Conservation (phyloP, 305 asterid species). For the Fraxinus latifolia region DNA sequence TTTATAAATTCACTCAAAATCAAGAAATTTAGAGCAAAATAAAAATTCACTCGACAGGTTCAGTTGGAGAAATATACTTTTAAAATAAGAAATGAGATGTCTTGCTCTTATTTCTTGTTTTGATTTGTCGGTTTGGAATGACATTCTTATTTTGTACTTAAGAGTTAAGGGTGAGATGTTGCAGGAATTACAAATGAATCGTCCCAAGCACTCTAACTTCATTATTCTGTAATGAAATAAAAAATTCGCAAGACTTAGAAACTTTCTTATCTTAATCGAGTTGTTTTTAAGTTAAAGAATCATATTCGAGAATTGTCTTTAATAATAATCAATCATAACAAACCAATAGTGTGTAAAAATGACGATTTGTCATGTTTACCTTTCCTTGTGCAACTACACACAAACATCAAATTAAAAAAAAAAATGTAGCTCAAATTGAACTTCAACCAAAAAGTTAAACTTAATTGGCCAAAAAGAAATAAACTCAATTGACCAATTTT, state of each 20-base stretch:
- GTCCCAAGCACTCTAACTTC: not conserved
- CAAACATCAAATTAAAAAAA: too few species aligned
- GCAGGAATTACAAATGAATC: not conserved
- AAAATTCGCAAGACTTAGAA: not conserved
- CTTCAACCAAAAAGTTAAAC: not conserved
- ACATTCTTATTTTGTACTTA: not conserved
- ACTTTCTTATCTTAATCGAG: not conserved
- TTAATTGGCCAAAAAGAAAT: not conserved
- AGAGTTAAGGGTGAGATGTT: not conserved
- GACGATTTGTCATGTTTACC: not conserved
- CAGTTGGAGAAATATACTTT: not conserved
- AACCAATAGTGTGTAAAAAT: too few species aligned
- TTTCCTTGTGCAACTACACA: not conserved
- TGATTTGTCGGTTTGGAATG: not conserved
- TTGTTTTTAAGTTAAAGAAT: not conserved
- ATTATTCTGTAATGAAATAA: not conserved
- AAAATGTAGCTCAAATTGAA: too few species aligned
- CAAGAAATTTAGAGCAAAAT: not conserved
- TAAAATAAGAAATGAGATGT: not conserved
- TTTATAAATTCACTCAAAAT: not conserved
- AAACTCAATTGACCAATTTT: not conserved
- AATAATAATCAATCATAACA: too few species aligned
- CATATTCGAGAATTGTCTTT: not conserved
- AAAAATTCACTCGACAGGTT: not conserved
- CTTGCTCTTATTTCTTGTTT: not conserved